phyloP scores from a whole-genome alignment of 148 eudicot species.

The Selenicereus undatus region DNA sequence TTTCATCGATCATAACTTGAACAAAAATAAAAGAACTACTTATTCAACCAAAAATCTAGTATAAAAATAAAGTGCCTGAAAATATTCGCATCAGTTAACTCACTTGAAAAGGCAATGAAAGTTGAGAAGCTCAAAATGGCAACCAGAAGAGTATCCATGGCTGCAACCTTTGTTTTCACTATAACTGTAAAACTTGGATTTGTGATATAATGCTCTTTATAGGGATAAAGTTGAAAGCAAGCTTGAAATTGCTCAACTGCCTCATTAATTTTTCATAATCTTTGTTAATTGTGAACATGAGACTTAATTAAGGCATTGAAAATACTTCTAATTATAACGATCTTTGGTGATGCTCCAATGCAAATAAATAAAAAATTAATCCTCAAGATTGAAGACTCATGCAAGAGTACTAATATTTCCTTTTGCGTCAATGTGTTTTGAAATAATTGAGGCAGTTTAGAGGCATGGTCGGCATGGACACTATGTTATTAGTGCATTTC shows the following conservation, averaged over 20 bases:
- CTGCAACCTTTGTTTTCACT: neutral
- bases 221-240: slow-evolving; percentile 3
- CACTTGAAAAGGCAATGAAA: slow-evolving; percentile 17
- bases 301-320: slow-evolving; percentile 16
- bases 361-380: neutral
- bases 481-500: neutral
- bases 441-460: neutral
- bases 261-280: neutral
- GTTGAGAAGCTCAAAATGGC: slow-evolving; percentile 6
- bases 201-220: slow-evolving; percentile 13
- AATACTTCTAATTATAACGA: neutral
- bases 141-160: slow-evolving; percentile 14
- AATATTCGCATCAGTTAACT: neutral
- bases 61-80: neutral
- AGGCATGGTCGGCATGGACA: neutral
- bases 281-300: slow-evolving; percentile 1
- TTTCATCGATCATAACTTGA: neutral
- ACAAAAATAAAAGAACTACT: no score
- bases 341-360: neutral
- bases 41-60: no score
- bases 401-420: neutral
- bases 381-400: neutral
- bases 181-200: neutral
- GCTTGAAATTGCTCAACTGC: slow-evolving; percentile 28
- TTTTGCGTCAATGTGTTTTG: neutral